Evolutionary conservation across 2,329 filamentous ascomycete species (phyloP), one percentile per base, ranked within the genome.

Genomic region (Pseudogymnoascus sp.): DNA sequence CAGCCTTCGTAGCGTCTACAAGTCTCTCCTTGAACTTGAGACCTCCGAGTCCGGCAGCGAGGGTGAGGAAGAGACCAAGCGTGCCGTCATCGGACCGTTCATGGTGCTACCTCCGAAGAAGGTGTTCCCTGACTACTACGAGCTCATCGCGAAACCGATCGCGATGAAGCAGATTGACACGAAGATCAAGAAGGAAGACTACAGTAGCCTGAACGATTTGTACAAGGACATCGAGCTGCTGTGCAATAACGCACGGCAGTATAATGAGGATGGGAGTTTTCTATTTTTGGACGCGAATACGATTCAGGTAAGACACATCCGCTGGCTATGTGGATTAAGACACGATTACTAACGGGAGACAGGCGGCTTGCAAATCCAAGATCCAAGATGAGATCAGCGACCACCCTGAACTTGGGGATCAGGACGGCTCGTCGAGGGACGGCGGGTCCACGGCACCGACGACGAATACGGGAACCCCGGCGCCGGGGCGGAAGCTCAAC

Each of bases 111-210:
- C 93, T 1, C 88, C 91, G 41, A 96, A 91, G 78, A 88, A 88
- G 64, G 87, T 93, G 64, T 99, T 96, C 72, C 89, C 91, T 25
- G 93, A 97, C 73, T 99, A 99, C 79, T 99, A 97, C 74, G 79
- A 93, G 73, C 86, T 97, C 75, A 99, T 99, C 74, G 85, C 88
- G 72, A 88, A 88, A 62, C 95, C 95, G 0, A 97, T 99, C 72
- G 93, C 90, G 72, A 96, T 97, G 89, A 95, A 96, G 69, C 88
- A 92, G 74, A 96, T 99, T 71, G 87, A 91, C 73, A 90, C 89
- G 73, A 93, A 91, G 80, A 96, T 99, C 78, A 97, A 96, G 80
- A 93, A 91, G 76, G 91, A 96, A 72, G 91, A 97, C 72, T 99
- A 99, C 75, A 86, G 85, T 69, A 89, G 84, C 71, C 77, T 97